Evolutionary conservation across 2,329 filamentous ascomycete species (phyloP).

Genomic region (Pseudogymnoascus sp.): DNA sequence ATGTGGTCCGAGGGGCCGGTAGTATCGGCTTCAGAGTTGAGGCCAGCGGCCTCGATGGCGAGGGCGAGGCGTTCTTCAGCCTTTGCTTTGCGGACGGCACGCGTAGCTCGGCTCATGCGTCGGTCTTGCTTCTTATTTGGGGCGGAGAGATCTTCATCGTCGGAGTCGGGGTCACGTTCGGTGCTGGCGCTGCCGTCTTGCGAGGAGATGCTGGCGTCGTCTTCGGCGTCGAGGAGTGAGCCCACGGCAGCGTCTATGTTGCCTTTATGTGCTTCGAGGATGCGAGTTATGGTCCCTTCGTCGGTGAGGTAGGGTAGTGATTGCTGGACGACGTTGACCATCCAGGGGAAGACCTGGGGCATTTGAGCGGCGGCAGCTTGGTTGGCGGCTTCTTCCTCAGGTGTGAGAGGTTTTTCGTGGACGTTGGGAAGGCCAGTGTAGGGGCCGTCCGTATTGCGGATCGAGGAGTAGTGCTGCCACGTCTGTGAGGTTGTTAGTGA

Average conservation of each 20-base stretch:
- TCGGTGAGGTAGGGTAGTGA: constrained; percentile 44
- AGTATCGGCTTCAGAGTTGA: neutral
- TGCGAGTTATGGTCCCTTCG: constrained; percentile 42
- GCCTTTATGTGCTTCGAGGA: constrained; percentile 42
- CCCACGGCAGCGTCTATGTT: constrained; percentile 46
- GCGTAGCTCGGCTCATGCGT: constrained; percentile 12
- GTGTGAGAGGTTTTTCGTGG: constrained; percentile 16
- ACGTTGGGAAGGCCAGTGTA: constrained; percentile 49
- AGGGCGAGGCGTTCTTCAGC: neutral
- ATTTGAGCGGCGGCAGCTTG: constrained; percentile 33
- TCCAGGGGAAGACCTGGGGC: constrained; percentile 43
- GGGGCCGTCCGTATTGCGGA: constrained; percentile 52
- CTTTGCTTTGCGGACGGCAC: constrained; percentile 11
- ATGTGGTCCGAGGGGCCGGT: neutral
- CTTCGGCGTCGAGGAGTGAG: constrained; percentile 42
- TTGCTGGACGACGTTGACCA: constrained; percentile 45
- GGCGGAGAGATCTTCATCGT: constrained; percentile 38
- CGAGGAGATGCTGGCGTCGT: constrained; percentile 35
- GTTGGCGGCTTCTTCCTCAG: constrained; percentile 24
- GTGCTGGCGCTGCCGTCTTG: constrained; percentile 40
- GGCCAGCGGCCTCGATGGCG: neutral
- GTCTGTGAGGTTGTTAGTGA: constrained; percentile 33
- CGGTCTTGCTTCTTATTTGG: constrained; percentile 41
- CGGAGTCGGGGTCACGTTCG: constrained; percentile 43
- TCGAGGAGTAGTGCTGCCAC: constrained; percentile 61